These are phyloP conservation scores for Striga asiatica DNA, from an alignment of 257 asterid genomes.

Conservation along the genomic window DNA sequence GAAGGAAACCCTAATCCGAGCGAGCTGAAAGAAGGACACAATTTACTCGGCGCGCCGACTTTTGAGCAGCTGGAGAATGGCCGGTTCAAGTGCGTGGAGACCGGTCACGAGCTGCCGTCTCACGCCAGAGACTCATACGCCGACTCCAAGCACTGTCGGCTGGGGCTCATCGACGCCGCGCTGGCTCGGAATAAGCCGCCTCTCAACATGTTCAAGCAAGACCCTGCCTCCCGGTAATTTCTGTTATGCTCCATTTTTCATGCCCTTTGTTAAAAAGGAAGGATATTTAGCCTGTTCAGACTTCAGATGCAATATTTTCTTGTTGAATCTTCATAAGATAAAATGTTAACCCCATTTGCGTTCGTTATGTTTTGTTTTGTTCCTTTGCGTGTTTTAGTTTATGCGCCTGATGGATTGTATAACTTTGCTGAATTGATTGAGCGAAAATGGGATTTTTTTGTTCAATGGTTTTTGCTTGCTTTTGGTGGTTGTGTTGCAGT, in stretches of 20 bases:
- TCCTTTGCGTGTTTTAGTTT: no score
- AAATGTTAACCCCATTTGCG: no score
- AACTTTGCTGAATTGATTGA: neutral
- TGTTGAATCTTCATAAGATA: no score
- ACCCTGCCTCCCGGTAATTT: slow-evolving; percentile 54
- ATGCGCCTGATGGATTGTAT: slow-evolving; percentile 5
- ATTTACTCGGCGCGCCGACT: slow-evolving; percentile 60
- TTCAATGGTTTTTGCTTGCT: neutral
- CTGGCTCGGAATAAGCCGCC: slow-evolving; percentile 59
- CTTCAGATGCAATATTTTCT: no score
- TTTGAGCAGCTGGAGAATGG: slow-evolving; percentile 62
- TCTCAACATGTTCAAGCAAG: slow-evolving; percentile 80
- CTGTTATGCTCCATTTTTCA: neutral
- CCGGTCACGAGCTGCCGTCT: slow-evolving; percentile 90
- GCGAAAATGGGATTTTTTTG: neutral
- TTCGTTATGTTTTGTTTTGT: no score
- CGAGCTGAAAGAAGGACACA: slow-evolving; percentile 51
- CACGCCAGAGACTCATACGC: slow-evolving; percentile 65
- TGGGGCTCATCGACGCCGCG: slow-evolving; percentile 81
- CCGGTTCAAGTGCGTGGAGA: slow-evolving; percentile 73
- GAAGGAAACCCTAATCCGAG: slow-evolving; percentile 23
- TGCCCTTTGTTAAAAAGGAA: neutral
- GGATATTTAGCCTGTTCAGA: no score
- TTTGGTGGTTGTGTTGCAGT: slow-evolving; percentile 29
- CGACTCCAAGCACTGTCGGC: slow-evolving; percentile 72